Evolutionary conservation across 2,329 filamentous ascomycete genomes (phyloP).

Genomic region (Aspergillus fischeri): DNA sequence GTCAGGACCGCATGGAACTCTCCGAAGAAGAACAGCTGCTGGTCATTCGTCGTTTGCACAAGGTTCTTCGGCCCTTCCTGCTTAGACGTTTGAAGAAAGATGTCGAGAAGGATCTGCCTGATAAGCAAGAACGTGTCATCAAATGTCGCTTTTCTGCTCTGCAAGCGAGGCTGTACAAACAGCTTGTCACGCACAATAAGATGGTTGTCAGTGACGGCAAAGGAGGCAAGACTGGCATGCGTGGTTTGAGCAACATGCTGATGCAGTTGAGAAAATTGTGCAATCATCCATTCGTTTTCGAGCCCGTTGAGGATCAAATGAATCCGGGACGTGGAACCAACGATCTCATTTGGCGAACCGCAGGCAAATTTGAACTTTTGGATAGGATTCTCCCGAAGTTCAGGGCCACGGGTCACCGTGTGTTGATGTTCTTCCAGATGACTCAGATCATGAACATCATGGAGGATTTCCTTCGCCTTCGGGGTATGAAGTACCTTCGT

Average conservation of each 20-base stretch:
- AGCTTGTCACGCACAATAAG: constrained; percentile 93
- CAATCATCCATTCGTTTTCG: constrained; percentile 98
- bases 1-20: constrained; percentile 97
- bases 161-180: constrained; percentile 91
- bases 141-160: constrained; percentile 97
- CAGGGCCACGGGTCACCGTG: constrained; percentile 81
- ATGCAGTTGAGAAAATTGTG: constrained; percentile 99
- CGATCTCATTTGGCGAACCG: constrained; percentile 88
- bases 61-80: constrained; percentile 94
- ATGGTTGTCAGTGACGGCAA: constrained; percentile 93
- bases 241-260: constrained; percentile 98
- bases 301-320: constrained; percentile 97
- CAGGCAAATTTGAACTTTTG: constrained; percentile 94
- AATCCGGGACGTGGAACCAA: constrained; percentile 86
- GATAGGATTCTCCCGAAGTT: constrained; percentile 94
- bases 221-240: constrained; percentile 88
- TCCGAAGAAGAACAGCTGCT: constrained; percentile 99
- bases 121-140: constrained; percentile 99
- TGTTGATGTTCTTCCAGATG: constrained; percentile 99
- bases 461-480: constrained; percentile 91
- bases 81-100: constrained; percentile 98
- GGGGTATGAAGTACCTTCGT: constrained; percentile 80
- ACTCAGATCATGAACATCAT: constrained; percentile 99
- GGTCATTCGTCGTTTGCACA: constrained; percentile 95
- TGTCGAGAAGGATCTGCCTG: constrained; percentile 95